Evolutionary conservation across 1,284 basidiomycete species (phyloP).

Genomic region (Entoloma clypeatum): DNA sequence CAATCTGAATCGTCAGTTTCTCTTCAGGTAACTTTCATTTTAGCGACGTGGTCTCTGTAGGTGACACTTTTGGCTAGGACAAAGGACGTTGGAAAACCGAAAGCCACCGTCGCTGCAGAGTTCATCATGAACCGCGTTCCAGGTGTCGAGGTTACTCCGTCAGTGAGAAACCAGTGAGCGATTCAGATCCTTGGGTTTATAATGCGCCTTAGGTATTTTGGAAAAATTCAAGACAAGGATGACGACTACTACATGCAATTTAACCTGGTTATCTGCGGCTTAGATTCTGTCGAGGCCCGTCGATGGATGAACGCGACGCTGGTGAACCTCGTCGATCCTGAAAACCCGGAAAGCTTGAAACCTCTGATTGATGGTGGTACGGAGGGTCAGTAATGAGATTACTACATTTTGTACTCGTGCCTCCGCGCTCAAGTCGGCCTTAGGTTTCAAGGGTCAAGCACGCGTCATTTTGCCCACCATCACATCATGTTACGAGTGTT

Average conservation of each 20-base stretch:
- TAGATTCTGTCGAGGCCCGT: slow-evolving; percentile 96
- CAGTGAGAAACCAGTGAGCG: slow-evolving; percentile 29
- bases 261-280: slow-evolving; percentile 93
- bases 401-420: slow-evolving; percentile 1
- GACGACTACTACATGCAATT: slow-evolving; percentile 97
- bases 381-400: slow-evolving; percentile 61
- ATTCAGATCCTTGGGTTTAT: neutral
- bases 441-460: slow-evolving; percentile 98
- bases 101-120: slow-evolving; percentile 91
- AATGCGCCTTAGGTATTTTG: slow-evolving; percentile 67
- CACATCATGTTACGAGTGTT: slow-evolving; percentile 97
- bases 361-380: slow-evolving; percentile 99
- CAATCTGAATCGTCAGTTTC: slow-evolving; percentile 97
- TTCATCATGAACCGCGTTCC: slow-evolving; percentile 95
- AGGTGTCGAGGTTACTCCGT: slow-evolving; percentile 93
- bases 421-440: neutral
- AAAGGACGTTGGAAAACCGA: slow-evolving; percentile 91
- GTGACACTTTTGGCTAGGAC: slow-evolving; percentile 43
- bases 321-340: slow-evolving; percentile 88
- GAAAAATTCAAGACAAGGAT: slow-evolving; percentile 98
- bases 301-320: slow-evolving; percentile 99
- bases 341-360: slow-evolving; percentile 90
- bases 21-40: slow-evolving; percentile 73
- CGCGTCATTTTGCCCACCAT: slow-evolving; percentile 95
- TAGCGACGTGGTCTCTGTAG: neutral